Base-by-base conservation (phyloP, 139 green algal genomes). In the Volvox reticuliferus region DNA sequence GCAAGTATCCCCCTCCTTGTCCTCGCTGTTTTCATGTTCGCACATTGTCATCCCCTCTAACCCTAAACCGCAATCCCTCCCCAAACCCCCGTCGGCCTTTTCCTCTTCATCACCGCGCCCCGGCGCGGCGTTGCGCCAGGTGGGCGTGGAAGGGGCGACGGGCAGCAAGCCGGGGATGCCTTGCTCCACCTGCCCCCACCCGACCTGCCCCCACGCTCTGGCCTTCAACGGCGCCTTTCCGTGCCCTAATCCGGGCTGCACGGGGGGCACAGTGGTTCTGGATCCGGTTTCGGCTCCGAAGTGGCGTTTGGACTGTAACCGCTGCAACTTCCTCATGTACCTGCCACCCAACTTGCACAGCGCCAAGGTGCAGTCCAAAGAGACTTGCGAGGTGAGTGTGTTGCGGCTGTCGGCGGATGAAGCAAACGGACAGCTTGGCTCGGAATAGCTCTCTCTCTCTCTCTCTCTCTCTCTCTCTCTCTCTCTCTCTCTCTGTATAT, bases 221-320 rank as follows among this genome's bases (percentile, higher is more conserved):
- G 91, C 94, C 28, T 35, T 77, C n/a, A 79, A 88, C 67, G 88
- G 62, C n/a, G 83, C 89, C 28, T 82, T 93, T 81, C 77, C 94
- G 37, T 98, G 96, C 91, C 94, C 96, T 19, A 94, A 96, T 35
- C 97, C 95, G 44, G 91, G 44, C 75, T 78, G 73, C 78, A 6
- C n/a, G 28, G 79, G 36, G 35, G 78, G 79, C 77, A 80, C 65
- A 5, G 88, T 99, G 68, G 93, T 99, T 69, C 93, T 99, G 71
- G 97, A 99, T 92, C 96, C 97, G 0, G 94, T 98, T 19, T 94
- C 91, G 12, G 95, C 93, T 2, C 96, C 97, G 24, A 94, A 93
- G 44, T 98, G 96, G 96, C 94, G 97, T 1, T 76, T 99, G 35
- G 94, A 98, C 86, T 99, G 97, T 95, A 98, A 95, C 86, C 88